Conservation (phyloP, 1,284 basidiomycete species). For the Mycocalia duriaeana region DNA sequence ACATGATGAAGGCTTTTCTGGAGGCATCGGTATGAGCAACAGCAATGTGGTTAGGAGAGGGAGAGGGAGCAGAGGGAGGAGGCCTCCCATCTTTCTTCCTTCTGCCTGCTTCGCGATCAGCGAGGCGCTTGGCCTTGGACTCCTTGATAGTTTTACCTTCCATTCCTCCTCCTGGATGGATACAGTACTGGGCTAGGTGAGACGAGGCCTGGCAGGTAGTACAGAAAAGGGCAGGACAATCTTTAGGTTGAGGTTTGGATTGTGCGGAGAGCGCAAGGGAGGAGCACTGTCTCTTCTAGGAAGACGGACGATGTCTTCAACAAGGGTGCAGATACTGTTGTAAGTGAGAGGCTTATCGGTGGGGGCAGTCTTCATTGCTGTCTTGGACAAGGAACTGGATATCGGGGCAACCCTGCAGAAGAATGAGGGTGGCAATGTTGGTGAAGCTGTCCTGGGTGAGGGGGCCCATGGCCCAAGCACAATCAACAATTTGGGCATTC, state of each 20-base stretch:
- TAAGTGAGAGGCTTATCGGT: neutral
- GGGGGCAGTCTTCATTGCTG: neutral
- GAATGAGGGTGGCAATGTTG: too few species aligned
- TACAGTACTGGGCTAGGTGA: neutral
- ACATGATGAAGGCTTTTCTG: neutral
- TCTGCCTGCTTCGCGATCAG: neutral
- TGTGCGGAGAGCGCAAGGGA: neutral
- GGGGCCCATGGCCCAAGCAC: neutral
- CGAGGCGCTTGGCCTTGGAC: neutral
- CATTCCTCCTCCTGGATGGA: neutral
- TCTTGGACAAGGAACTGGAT: neutral
- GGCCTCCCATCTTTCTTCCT: too few species aligned
- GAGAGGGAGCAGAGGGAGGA: neutral
- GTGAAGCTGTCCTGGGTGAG: neutral
- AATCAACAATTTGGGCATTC: neutral
- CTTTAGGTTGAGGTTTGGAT: neutral
- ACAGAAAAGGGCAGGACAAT: neutral
- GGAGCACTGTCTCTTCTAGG: neutral
- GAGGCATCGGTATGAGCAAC: neutral
- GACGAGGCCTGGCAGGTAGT: neutral
- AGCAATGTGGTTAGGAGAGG: neutral
- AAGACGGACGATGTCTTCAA: neutral
- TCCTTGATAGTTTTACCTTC: constrained; percentile 2
- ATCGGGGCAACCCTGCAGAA: too few species aligned
- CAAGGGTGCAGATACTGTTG: neutral